Evolutionary conservation across 2,329 filamentous ascomycete species (phyloP), one percentile per base, ranked within the genome.

Genomic region (Neonectria faginata): DNA sequence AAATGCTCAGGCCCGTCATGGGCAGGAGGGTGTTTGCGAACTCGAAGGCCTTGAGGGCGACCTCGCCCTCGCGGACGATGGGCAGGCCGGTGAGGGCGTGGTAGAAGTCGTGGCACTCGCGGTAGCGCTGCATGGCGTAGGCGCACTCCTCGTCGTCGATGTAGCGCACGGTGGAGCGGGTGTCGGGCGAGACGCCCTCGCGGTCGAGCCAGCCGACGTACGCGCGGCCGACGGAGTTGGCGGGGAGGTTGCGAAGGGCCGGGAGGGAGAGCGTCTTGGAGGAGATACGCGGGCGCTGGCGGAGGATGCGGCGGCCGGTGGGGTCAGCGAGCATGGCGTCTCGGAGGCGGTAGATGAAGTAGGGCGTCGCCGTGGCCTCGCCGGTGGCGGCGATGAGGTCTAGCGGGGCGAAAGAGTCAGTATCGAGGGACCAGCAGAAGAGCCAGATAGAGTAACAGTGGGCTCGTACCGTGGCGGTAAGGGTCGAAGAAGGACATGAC

Each of bases 111-210:
- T 99, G 96, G 70, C 92, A 97, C 80, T 99, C 96, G 67, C 96
- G 90, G 80, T 99, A 99, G 58, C 96, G 89, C 83, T 98, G 96
- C 92, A 99, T 97, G 18, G 98, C 96, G 82, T 98, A 99, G 39
- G 96, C 96, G 78, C 94, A 97, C 80, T 99, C 96, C 72, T 92
- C 90, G 76, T 98, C 91, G 79, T 98, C 94, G 67, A 99, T 94
- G 81, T 97, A 98, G 57, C 92, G 89, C 44, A 99, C 96, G 2
- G 80, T 78, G 44, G 91, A 84, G 50, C 96, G 89, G 7, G 95
- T 97, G 79, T 99, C 96, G 1, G 96, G 96, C 9, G 92, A 92
- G 14, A 99, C 95, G 66, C 93, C 92, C 79, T 99, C 96, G 50
- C 92, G 88, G 79, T 97, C 94, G n/a, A 98, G 86, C 95, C 96